Conservation (phyloP, 441 rosid genomes). For the Populus hybrid region DNA sequence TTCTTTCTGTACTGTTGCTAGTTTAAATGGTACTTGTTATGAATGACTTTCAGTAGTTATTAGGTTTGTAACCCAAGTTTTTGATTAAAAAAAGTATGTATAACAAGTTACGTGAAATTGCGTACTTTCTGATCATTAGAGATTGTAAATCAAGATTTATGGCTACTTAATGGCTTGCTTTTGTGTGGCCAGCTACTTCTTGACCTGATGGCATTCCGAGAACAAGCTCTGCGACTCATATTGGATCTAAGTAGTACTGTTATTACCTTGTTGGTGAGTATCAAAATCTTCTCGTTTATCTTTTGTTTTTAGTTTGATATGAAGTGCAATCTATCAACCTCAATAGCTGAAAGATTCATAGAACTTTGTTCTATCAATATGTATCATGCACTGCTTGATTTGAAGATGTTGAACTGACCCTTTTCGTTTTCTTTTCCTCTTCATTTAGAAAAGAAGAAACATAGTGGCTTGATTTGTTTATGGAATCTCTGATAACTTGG, state of each 20-base stretch:
- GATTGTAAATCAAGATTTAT: background rate
- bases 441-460: constrained; percentile 22
- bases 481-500: constrained; percentile 60
- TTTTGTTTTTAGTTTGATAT: constrained; percentile 1
- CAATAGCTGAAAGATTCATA: background rate
- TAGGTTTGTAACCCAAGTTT: background rate
- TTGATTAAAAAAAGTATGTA: background rate
- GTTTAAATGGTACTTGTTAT: background rate
- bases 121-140: background rate
- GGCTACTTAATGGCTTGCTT: constrained; percentile 26
- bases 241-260: constrained; percentile 98
- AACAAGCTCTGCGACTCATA: constrained; percentile 95
- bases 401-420: constrained; percentile 1
- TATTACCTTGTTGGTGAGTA: constrained; percentile 94
- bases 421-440: background rate
- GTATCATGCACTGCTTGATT: background rate
- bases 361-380: background rate
- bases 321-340: background rate
- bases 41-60: background rate
- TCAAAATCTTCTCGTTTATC: constrained; percentile 24
- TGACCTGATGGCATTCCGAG: constrained; percentile 97
- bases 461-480: constrained; percentile 24
- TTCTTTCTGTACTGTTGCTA: background rate
- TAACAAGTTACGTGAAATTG: background rate
- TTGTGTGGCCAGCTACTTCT: constrained; percentile 78